A percentile compares a stretch with the other conserved stretches of the same genome.
phyloP scores from a whole-genome alignment of 1,284 basidiomycete species.

The Hymenochaete sp. region DNA sequence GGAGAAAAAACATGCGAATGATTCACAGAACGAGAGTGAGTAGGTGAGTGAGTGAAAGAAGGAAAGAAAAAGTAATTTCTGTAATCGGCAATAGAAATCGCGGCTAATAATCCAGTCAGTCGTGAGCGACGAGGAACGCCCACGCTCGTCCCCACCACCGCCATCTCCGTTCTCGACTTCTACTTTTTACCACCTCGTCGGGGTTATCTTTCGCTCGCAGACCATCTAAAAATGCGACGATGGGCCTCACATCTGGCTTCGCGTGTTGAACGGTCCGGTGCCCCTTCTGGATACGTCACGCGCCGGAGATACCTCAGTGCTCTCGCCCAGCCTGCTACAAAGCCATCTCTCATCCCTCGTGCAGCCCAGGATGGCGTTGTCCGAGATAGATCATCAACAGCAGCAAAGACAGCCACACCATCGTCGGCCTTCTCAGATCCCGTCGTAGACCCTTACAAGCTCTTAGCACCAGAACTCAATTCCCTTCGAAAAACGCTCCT shows the following conservation, averaged over 20 bases:
- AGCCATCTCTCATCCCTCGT: constrained; percentile 1
- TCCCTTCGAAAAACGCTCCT: constrained; percentile 71
- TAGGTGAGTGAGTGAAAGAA: no score
- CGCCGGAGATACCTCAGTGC: constrained; percentile 15
- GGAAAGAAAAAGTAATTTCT: no score
- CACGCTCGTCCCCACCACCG: no score
- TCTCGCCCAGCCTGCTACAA: constrained; percentile 3
- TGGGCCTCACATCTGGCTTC: constrained; percentile 9
- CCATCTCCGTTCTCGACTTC: no score
- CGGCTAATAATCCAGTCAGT: no score
- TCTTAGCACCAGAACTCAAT: constrained; percentile 69
- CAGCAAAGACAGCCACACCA: not conserved
- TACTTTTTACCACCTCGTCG: no score
- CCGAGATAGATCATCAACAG: not conserved
- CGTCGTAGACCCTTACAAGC: constrained; percentile 59
- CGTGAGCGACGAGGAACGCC: no score
- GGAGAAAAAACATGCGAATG: no score
- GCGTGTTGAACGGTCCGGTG: constrained; percentile 3
- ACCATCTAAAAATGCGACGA: constrained; percentile 16
- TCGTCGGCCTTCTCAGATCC: not conserved
- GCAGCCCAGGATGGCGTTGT: not conserved
- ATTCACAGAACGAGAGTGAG: no score
- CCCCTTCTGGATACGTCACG: constrained; percentile 14
- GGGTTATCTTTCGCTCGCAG: no score
- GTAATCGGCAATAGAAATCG: no score